These are phyloP conservation scores for Starmera stellimalicola DNA, from an alignment of 1,139 yeast species.

Conservation along the genomic window DNA sequence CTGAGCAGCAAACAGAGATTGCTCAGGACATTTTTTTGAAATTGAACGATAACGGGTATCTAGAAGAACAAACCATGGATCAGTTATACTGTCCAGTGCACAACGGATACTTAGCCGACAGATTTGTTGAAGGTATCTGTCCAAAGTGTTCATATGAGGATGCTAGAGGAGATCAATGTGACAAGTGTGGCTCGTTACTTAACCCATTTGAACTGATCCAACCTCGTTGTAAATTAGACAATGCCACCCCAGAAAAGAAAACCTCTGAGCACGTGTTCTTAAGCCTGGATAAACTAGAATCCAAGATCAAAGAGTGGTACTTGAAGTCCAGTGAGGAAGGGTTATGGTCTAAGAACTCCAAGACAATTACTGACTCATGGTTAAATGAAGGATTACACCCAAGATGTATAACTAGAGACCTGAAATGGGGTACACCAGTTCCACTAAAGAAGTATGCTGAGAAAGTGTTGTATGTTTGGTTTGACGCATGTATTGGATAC, in stretches of 20 bases:
- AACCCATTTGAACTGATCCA: slow-evolving; percentile 88
- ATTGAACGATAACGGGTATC: slow-evolving; percentile 59
- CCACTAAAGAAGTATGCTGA: slow-evolving; percentile 68
- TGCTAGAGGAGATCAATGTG: slow-evolving; percentile 99
- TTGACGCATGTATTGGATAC: slow-evolving; percentile 96
- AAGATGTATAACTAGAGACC: slow-evolving; percentile 94
- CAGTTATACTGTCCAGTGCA: slow-evolving; percentile 90
- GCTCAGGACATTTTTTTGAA: slow-evolving; percentile 87
- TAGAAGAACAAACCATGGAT: slow-evolving; percentile 81
- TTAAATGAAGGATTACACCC: slow-evolving; percentile 87
- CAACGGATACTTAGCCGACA: slow-evolving; percentile 86
- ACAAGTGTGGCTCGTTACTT: slow-evolving; percentile 81
- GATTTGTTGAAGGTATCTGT: slow-evolving; percentile 96
- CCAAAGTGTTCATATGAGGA: slow-evolving; percentile 92
- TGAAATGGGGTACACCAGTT: slow-evolving; percentile 98
- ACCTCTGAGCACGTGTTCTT: slow-evolving; percentile 82
- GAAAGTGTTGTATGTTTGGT: slow-evolving; percentile 96
- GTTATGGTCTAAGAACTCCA: slow-evolving; percentile 86
- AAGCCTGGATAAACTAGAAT: slow-evolving; percentile 75
- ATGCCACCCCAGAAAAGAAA: slow-evolving; percentile 67
- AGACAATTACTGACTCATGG: slow-evolving; percentile 86
- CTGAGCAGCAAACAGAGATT: slow-evolving; percentile 83
- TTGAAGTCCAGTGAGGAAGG: slow-evolving; percentile 60
- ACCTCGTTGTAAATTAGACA: slow-evolving; percentile 93
- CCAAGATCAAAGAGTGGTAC: slow-evolving; percentile 65